phyloP scores from a whole-genome alignment of 73 alveolate species.

The Stentor roeselii region DNA sequence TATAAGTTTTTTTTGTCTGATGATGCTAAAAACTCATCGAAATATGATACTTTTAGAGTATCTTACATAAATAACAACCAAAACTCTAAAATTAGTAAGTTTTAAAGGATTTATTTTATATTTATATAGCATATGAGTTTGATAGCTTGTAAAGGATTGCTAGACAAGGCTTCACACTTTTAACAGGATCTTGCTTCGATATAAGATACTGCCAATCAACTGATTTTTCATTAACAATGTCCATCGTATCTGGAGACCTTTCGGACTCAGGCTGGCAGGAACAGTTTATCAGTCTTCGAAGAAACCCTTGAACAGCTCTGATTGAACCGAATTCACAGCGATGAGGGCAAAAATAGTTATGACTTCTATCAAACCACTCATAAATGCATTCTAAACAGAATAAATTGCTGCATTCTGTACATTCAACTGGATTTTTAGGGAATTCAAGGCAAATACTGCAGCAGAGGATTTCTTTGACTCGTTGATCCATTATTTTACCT shows the following conservation, averaged over 20 bases:
- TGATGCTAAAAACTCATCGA: no score
- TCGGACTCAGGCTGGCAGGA: background rate
- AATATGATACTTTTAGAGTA: no score
- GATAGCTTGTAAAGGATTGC: no score
- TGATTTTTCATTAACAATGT: background rate
- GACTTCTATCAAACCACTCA: background rate
- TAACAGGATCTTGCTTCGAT: background rate
- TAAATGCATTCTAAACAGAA: background rate
- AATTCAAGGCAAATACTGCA: constrained; percentile 25
- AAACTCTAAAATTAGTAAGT: no score
- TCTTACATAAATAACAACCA: no score
- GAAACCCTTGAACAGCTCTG: background rate
- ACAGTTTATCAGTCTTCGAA: background rate
- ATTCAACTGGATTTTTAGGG: constrained; percentile 23
- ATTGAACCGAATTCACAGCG: background rate
- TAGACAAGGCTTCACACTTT: no score
- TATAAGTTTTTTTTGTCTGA: no score
- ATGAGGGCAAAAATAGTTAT: background rate
- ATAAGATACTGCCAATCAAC: background rate
- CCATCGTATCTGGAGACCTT: background rate
- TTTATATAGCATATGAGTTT: no score
- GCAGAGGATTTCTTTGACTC: no score
- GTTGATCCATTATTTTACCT: no score
- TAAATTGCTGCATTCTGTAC: background rate
- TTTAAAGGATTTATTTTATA: no score